Conservation (phyloP, 2,329 filamentous ascomycete species). For the Calonectria montana region DNA sequence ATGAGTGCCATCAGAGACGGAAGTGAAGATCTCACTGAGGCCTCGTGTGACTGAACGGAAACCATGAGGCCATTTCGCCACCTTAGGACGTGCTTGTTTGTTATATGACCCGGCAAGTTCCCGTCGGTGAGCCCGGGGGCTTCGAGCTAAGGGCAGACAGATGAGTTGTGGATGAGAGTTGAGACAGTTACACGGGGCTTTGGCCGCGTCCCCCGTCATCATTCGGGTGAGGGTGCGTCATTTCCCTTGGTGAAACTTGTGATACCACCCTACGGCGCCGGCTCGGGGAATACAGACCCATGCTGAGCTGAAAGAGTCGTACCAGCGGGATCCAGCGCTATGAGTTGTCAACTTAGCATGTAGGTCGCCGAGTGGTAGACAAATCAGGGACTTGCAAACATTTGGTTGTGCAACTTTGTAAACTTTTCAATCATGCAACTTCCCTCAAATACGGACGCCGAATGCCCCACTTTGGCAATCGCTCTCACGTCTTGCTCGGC, state of each 20-base stretch:
- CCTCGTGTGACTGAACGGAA: slow-evolving; percentile 30
- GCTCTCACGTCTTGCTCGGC: no score
- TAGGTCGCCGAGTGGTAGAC: neutral
- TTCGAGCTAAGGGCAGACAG: neutral
- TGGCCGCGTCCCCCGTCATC: neutral
- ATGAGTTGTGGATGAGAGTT: neutral
- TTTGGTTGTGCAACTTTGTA: neutral
- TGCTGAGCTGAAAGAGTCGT: neutral
- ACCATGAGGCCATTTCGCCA: neutral
- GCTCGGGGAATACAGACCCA: neutral
- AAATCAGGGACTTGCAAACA: neutral
- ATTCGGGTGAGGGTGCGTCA: neutral
- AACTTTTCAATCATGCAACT: neutral
- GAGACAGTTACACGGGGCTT: neutral
- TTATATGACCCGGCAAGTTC: neutral
- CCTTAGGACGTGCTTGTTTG: neutral
- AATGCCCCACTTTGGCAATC: neutral
- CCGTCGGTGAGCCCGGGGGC: neutral
- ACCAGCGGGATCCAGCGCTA: neutral
- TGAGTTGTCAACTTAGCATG: neutral
- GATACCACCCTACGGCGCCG: neutral
- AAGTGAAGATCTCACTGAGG: slow-evolving; percentile 44
- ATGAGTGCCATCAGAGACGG: slow-evolving; percentile 44
- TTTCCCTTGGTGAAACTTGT: neutral
- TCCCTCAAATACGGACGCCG: neutral